phyloP scores from a whole-genome alignment of 2,329 filamentous ascomycete species.

The Atkinsonella texensis region DNA sequence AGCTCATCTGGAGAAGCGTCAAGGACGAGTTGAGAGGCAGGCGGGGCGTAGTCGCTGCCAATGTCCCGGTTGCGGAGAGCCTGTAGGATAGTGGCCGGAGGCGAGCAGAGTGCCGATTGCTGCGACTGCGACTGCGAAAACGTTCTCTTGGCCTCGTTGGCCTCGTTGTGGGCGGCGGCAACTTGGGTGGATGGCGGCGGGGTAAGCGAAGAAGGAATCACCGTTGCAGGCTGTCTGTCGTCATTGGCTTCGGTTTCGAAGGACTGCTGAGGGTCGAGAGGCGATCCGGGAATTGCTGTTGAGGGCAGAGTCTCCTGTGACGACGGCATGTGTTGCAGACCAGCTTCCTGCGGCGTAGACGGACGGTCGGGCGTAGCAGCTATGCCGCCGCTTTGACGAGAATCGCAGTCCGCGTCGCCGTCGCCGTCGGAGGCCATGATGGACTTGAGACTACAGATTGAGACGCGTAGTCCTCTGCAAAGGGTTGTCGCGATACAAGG shows the following conservation, averaged over 20 bases:
- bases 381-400: slow-evolving; percentile 21
- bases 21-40: slow-evolving; percentile 36
- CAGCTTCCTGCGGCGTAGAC: slow-evolving; percentile 19
- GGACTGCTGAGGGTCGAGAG: slow-evolving; percentile 34
- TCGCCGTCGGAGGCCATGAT: slow-evolving; percentile 27
- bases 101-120: slow-evolving; percentile 38
- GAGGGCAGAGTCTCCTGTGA: slow-evolving; percentile 46
- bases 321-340: slow-evolving; percentile 20
- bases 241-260: slow-evolving; percentile 40
- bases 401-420: slow-evolving; percentile 21
- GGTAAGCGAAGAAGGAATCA: slow-evolving; percentile 46
- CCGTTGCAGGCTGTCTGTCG: slow-evolving; percentile 27
- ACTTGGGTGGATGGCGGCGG: slow-evolving; percentile 45
- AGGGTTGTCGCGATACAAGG: neutral
- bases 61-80: slow-evolving; percentile 19
- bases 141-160: slow-evolving; percentile 14
- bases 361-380: slow-evolving; percentile 23
- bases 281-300: slow-evolving; percentile 43
- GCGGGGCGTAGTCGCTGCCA: slow-evolving; percentile 32
- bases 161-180: slow-evolving; percentile 12
- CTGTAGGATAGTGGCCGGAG: slow-evolving; percentile 36
- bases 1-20: slow-evolving; percentile 44
- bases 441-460: neutral
- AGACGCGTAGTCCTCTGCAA: neutral
- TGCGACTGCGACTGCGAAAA: slow-evolving; percentile 36